These are phyloP conservation scores for Backusella macrospora DNA, from an alignment of 192 early-diverging fungal species.

Conservation along the genomic window DNA sequence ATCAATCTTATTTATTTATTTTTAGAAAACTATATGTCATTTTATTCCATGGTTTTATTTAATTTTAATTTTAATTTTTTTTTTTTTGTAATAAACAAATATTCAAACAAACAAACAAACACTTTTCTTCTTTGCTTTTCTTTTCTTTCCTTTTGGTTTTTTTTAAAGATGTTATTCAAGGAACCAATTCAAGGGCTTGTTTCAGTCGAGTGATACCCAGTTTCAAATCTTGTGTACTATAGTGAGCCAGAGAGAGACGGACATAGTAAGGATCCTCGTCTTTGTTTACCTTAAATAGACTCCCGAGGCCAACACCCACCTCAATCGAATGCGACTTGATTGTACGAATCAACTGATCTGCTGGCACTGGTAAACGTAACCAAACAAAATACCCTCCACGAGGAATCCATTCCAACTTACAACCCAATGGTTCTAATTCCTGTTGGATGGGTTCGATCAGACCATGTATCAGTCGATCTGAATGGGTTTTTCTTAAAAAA, in stretches of 20 bases:
- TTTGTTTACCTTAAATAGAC: slow-evolving; percentile 1
- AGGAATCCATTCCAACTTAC: slow-evolving; percentile 16
- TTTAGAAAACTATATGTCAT: no score
- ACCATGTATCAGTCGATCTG: slow-evolving; percentile 19
- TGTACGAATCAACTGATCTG: neutral
- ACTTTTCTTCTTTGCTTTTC: no score
- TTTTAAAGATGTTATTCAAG: no score
- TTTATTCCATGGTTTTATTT: no score
- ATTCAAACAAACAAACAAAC: no score
- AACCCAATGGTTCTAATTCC: slow-evolving; percentile 32
- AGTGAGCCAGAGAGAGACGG: slow-evolving; percentile 38
- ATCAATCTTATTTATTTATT: no score
- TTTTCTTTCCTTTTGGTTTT: no score
- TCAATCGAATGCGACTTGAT: neutral
- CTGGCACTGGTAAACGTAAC: slow-evolving; percentile 27
- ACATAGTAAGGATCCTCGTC: slow-evolving; percentile 14
- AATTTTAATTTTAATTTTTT: no score
- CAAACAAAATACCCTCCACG: slow-evolving; percentile 43
- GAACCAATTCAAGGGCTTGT: slow-evolving; percentile 6
- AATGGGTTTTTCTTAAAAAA: neutral
- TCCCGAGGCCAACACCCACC: slow-evolving; percentile 5
- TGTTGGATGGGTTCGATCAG: slow-evolving; percentile 23
- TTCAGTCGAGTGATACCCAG: slow-evolving; percentile 15
- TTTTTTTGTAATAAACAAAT: no score
- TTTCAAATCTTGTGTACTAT: slow-evolving; percentile 10